Evolutionary conservation across 176 grass and related monocot genomes (phyloP).

Genomic region (Panicum miliaceum): DNA sequence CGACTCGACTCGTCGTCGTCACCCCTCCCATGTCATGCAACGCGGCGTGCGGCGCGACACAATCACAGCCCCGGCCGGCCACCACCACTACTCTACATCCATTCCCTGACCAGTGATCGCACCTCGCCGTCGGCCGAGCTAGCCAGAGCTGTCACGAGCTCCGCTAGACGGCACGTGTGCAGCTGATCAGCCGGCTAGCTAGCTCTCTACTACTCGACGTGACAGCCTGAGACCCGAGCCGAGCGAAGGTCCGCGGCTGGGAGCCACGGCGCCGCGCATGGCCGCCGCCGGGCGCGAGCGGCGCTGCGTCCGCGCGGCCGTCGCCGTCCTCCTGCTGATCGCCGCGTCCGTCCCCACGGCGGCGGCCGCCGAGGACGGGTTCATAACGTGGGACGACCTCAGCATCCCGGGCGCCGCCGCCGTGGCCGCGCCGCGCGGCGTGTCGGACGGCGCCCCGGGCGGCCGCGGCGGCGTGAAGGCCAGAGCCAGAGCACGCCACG

Average conservation of each 20-base stretch:
- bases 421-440: slow-evolving; percentile 10
- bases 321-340: background rate
- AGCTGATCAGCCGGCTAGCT: background rate
- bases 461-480: background rate
- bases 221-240: background rate
- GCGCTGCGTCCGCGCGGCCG: background rate
- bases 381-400: slow-evolving; percentile 87
- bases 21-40: slow-evolving; percentile 11
- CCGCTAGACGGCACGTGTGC: background rate
- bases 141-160: background rate
- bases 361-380: slow-evolving; percentile 5
- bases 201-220: background rate
- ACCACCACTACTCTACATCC: background rate
- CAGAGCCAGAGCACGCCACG: background rate
- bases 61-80: background rate
- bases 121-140: background rate
- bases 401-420: slow-evolving; percentile 25
- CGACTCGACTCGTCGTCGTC: background rate
- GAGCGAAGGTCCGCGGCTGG: background rate
- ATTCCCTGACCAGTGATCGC: background rate
- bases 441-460: background rate
- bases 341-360: background rate
- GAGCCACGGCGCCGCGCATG: slow-evolving; percentile 16
- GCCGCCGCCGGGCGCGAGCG: background rate
- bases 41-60: slow-evolving; percentile 19